Percentiles rank a stretch among this genome's conserved stretches.
Evolutionary conservation across 441 rosid species (phyloP).

Genomic region (Populus hybrid): DNA sequence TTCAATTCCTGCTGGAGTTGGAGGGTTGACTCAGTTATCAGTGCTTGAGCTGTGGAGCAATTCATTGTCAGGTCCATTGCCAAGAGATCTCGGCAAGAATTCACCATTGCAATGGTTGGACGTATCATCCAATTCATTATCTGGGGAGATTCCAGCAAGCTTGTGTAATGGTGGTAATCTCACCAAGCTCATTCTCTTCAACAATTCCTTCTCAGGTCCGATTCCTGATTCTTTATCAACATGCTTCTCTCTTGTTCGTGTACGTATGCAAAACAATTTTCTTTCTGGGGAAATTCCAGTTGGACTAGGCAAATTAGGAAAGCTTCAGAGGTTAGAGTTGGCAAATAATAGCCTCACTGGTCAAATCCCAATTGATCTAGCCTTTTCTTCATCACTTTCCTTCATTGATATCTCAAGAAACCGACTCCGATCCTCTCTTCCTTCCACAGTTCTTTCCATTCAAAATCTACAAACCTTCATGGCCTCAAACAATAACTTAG

Average conservation of each 20-base stretch:
- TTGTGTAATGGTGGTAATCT: slow-evolving; percentile 74
- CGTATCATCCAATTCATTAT: slow-evolving; percentile 71
- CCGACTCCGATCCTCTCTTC: slow-evolving; percentile 56
- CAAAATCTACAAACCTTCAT: slow-evolving; percentile 66
- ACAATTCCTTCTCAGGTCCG: slow-evolving; percentile 74
- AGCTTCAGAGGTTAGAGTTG: slow-evolving; percentile 72
- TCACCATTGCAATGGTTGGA: slow-evolving; percentile 85
- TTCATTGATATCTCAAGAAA: slow-evolving; percentile 77
- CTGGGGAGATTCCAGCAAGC: slow-evolving; percentile 64
- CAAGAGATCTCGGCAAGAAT: slow-evolving; percentile 61
- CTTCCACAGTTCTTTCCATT: slow-evolving; percentile 71
- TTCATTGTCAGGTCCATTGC: slow-evolving; percentile 71
- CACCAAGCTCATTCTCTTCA: slow-evolving; percentile 86
- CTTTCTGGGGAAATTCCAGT: slow-evolving; percentile 67
- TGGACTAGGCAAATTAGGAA: slow-evolving; percentile 72
- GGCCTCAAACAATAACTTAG: slow-evolving; percentile 5
- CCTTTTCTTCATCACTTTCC: slow-evolving; percentile 66
- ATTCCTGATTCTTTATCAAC: slow-evolving; percentile 53
- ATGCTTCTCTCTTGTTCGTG: slow-evolving; percentile 71
- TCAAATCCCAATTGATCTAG: slow-evolving; percentile 36
- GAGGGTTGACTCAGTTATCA: slow-evolving; percentile 42
- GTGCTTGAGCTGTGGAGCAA: slow-evolving; percentile 90
- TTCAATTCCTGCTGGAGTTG: slow-evolving; percentile 51
- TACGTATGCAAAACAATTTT: slow-evolving; percentile 78
- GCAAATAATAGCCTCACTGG: slow-evolving; percentile 54